Evolutionary conservation across 345 rosid species (phyloP), one percentile per base, ranked within the genome.

Genomic region (Arabidopsis arenosa): DNA sequence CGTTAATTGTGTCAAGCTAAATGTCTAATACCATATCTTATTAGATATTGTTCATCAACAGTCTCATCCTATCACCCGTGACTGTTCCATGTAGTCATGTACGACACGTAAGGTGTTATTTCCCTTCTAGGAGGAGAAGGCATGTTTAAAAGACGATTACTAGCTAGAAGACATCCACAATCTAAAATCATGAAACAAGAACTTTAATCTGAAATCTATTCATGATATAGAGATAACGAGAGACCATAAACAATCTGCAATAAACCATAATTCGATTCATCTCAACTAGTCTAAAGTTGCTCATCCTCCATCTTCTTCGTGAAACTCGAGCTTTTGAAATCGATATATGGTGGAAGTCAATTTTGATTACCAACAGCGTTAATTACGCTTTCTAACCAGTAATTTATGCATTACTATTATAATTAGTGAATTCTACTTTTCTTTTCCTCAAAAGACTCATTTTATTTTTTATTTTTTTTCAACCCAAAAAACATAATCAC

Each of bases 301-400:
- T 1, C 8, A 21, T 18, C 30, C 55, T 49, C 13, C 30, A 18
- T 18, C 28, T 21, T 52, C 32, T 11, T 47, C 17, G 51, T 9
- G 2, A 10, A 52, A 52, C 33, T 14, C 7, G 7, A 52, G 33
- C 35, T 23, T 53, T 53, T 5, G 3, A 33, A 11, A 23, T 52
- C 32, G 14, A 18, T 3, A 26, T 26, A 53, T 23, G 1, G 57
- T 52, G 57, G 57, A 52, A 23, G n/a, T 18, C 30, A 11, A 23
- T 23, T 2, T 52, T 10, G 14, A 52, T 26, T 5, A 52, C 23
- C 1, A 26, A 13, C 76, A 53, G 7, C 77, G 72, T 55, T 58
- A 68, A 75, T 75, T 39, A 67, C 68, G 74, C 61, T 28, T 12
- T 9, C 11, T 12, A 58, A 28, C 15, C 43, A 57, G 45, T 49